Evolutionary conservation across 129 eudicot genomes (phyloP), one percentile per base, ranked within the genome.

Genomic region (Pseudognaphalium luteoalbum): DNA sequence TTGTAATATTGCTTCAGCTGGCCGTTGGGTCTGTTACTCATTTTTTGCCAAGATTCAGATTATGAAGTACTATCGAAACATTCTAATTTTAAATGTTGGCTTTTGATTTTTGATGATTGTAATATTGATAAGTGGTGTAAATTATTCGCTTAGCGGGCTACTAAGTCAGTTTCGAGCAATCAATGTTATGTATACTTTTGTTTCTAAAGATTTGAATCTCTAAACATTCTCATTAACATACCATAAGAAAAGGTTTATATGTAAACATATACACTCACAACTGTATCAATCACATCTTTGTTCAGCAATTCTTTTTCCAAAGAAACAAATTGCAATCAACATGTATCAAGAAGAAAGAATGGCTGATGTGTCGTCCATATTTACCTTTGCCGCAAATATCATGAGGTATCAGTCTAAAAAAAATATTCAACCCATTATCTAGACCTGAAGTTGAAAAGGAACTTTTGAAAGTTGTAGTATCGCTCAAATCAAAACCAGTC

Each of bases 401-500:
- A 17, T 74, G 68, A 70, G 82, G 87, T 71, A 76, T 68, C 0
- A 80, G 71, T 50, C 11, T 21, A 7, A 79, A 70, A 68, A 29
- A 69, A 73, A 58, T 58, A 32, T 29, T 10, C 34, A 19, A 86
- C 85, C 5, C 89, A 59, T 50, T 4, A 41, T 41, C 60, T 3
- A 42, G 21, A 61, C 62, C 39, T 32, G 28, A 63, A 63, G 68
- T 1, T 63, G 68, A 17, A 14, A 33, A 5, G 14, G 35, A 52
- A 34, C 71, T 78, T 39, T 19, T 71, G 42, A 84, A 89, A 30
- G 86, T 79, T 34, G 82, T 82, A 19, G 76, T 4, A 74, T 90
- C 90, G 7, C 59, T 72, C 58, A 86, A 88, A 34, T 81, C 85
- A 86, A 92, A 93, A 62, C 84, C 94, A 0, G 84, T 80, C 28